These are phyloP conservation scores for Persicaria tinctoria DNA, from an alignment of 148 eudicot genomes.

Conservation along the genomic window DNA sequence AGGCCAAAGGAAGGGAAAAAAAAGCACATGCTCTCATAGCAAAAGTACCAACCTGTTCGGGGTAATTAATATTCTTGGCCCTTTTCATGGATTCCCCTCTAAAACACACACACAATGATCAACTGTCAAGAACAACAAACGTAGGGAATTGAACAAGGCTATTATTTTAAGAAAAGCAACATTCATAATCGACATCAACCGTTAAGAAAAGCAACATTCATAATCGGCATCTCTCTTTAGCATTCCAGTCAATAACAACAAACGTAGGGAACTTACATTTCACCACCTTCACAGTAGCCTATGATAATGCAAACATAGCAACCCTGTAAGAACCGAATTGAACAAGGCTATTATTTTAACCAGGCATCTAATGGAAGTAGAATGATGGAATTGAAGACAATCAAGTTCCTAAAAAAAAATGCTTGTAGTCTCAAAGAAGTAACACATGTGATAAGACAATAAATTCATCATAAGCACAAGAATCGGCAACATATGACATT, in stretches of 20 bases:
- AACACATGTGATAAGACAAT: not conserved
- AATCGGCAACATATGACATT: not conserved
- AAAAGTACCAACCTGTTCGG: conserved; percentile 9
- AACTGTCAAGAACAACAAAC: not conserved
- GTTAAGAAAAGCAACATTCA: not conserved
- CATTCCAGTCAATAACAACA: not conserved
- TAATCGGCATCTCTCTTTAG: not conserved
- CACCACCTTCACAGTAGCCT: conserved; percentile 15
- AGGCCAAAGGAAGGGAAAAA: not conserved
- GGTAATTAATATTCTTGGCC: not conserved
- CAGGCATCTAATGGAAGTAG: not conserved
- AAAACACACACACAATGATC: not conserved
- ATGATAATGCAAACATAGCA: conserved; percentile 15
- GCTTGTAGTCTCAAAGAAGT: not conserved
- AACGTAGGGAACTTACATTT: conserved; percentile 8
- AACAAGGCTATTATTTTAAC: not conserved
- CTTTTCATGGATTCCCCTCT: conserved; percentile 3
- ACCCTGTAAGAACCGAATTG: not conserved
- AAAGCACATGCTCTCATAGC: not conserved
- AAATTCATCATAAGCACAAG: not conserved
- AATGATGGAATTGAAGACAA: no score
- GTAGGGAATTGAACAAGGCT: no score
- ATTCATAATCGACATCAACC: no score
- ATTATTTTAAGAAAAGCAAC: no score
- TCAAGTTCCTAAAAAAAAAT: not conserved